Conservation (phyloP, 2,329 filamentous ascomycete species). For the Aureobasidium sp. region DNA sequence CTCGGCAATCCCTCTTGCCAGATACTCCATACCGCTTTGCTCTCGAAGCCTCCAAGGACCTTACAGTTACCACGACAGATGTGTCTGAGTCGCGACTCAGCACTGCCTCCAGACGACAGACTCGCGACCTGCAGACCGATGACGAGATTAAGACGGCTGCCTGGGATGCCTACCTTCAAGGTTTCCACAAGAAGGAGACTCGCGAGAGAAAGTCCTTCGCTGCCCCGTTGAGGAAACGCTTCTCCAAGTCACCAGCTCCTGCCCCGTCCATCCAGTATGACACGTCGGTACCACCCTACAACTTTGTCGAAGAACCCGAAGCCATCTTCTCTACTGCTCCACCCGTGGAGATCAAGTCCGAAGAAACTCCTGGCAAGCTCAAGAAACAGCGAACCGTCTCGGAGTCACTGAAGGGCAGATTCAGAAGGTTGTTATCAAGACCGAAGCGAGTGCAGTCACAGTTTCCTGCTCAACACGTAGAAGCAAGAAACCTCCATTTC, state of each 20-base stretch:
- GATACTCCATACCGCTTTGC: constrained; percentile 4
- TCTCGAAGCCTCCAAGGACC: not conserved
- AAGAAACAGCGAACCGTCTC: constrained; percentile 54
- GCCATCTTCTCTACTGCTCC: constrained; percentile 13
- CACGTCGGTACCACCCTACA: constrained; percentile 19
- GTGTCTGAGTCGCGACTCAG: not conserved
- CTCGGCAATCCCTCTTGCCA: not conserved
- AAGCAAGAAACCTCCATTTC: constrained; percentile 28
- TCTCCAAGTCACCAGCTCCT: constrained; percentile 21
- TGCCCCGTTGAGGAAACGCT: constrained; percentile 36
- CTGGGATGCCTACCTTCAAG: constrained; percentile 33
- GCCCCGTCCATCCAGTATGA: constrained; percentile 18
- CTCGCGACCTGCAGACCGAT: constrained; percentile 20
- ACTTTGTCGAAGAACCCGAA: constrained; percentile 19
- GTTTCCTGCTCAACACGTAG: constrained; percentile 43
- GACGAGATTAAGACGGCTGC: constrained; percentile 22
- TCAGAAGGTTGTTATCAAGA: constrained; percentile 51
- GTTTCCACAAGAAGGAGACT: constrained; percentile 32
- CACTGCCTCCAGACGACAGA: constrained; percentile 10
- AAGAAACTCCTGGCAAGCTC: constrained; percentile 1
- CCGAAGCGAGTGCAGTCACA: constrained; percentile 27
- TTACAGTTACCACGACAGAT: not conserved
- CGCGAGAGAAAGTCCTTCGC: constrained; percentile 37
- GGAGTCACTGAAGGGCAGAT: constrained; percentile 49
- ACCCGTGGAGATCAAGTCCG: constrained; percentile 6